phyloP scores from a whole-genome alignment of 805 yeast genomes.

The Pichia sporocuriosa region DNA sequence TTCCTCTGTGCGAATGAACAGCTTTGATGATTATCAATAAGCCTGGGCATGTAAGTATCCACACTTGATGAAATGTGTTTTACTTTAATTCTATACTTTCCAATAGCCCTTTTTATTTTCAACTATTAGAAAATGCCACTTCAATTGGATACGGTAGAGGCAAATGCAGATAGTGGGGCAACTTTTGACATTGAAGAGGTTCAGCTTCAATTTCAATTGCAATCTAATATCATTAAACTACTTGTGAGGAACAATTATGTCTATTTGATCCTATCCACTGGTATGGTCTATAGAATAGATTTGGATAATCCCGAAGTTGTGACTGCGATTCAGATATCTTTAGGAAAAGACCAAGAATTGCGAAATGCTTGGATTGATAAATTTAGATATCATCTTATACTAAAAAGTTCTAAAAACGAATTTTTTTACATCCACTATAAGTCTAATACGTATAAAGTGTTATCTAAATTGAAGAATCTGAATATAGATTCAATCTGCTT shows the following conservation, averaged over 20 bases:
- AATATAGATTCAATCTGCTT: conserved; percentile 38
- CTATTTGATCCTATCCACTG: conserved; percentile 45
- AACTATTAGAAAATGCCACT: not conserved
- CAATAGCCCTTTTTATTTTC: no score
- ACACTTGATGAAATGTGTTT: no score
- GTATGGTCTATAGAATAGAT: conserved; percentile 56
- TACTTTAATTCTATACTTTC: no score
- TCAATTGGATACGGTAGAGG: conserved; percentile 18
- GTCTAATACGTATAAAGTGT: conserved; percentile 34
- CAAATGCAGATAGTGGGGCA: conserved; percentile 4
- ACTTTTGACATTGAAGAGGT: conserved; percentile 27
- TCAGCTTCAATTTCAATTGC: conserved; percentile 29
- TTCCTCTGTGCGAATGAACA: no score
- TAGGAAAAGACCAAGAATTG: conserved; percentile 22
- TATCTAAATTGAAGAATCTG: conserved; percentile 42
- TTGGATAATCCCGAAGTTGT: conserved; percentile 59
- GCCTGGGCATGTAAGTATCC: no score
- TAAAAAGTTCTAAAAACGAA: conserved; percentile 40
- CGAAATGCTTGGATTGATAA: conserved; percentile 41
- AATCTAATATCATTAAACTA: conserved; percentile 37
- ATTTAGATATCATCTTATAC: conserved; percentile 44
- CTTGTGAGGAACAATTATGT: conserved; percentile 51
- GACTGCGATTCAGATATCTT: conserved; percentile 31
- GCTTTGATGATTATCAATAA: no score
- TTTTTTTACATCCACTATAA: conserved; percentile 41